Percentiles rank a stretch among this genome's conserved stretches.
Conservation (phyloP, 441 rosid species). For the Geranium incanum region DNA sequence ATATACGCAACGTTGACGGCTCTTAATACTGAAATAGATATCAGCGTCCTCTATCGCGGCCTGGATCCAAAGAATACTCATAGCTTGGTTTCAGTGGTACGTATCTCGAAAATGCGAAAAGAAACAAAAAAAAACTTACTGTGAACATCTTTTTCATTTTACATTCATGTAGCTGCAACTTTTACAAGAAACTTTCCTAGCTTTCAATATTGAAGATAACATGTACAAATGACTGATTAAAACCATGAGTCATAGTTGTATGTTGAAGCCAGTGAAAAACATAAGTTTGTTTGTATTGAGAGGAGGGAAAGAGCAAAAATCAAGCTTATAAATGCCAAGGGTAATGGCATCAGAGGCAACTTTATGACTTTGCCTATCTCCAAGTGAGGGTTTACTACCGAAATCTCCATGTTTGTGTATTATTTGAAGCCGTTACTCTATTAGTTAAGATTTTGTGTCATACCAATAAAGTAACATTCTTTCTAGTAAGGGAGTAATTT, state of each 20-base stretch:
- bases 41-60: constrained; percentile 74
- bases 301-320: background rate
- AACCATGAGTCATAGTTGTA: background rate
- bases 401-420: background rate
- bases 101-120: constrained; percentile 6
- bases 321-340: background rate
- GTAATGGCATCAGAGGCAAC: background rate
- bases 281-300: background rate
- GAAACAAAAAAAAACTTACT: background rate
- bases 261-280: background rate
- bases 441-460: background rate
- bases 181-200: background rate
- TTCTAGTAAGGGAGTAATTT: background rate
- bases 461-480: background rate
- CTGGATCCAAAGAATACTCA: constrained; percentile 57
- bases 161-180: background rate
- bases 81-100: constrained; percentile 84
- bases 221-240: background rate
- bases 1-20: constrained; percentile 76
- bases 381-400: background rate
- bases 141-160: background rate
- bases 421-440: background rate
- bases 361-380: background rate
- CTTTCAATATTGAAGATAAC: background rate
- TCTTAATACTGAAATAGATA: constrained; percentile 68